Percentiles rank a stretch among this genome's conserved stretches.
phyloP scores from a whole-genome alignment of 169 alveolate species.

The Pseudocohnilembus persalinus region DNA sequence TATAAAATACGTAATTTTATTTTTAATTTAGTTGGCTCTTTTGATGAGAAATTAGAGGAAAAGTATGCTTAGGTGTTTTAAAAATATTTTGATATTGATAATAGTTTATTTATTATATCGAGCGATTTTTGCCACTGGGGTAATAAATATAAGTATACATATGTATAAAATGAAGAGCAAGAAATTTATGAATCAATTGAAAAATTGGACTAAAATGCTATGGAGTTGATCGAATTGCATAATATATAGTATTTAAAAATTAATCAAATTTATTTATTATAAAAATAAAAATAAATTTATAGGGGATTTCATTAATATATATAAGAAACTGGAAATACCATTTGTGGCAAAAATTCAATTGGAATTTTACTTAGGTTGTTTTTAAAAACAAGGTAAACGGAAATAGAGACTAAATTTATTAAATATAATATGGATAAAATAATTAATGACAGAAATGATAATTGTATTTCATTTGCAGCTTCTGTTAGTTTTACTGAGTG shows the following conservation, averaged over 20 bases:
- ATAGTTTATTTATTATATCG: slow-evolving; percentile 59
- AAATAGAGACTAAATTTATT: slow-evolving; percentile 43
- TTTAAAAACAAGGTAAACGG: slow-evolving; percentile 12
- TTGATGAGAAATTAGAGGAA: slow-evolving; percentile 47
- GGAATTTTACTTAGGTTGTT: slow-evolving; percentile 37
- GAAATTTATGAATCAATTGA: slow-evolving; percentile 52
- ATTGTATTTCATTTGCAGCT: background rate
- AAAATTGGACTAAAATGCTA: slow-evolving; percentile 53
- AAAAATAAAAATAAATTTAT: background rate
- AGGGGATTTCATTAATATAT: slow-evolving; percentile 43
- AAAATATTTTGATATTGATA: slow-evolving; percentile 47
- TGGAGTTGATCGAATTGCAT: slow-evolving; percentile 47
- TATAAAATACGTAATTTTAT: too few species aligned
- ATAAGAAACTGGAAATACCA: slow-evolving; percentile 47
- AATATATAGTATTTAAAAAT: slow-evolving; percentile 27
- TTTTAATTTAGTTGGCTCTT: slow-evolving; percentile 53
- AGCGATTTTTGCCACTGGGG: slow-evolving; percentile 83
- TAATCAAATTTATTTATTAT: background rate
- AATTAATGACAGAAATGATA: background rate
- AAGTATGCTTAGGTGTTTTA: slow-evolving; percentile 54
- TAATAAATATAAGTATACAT: slow-evolving; percentile 42
- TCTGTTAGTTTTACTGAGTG: background rate
- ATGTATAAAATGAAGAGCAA: slow-evolving; percentile 29
- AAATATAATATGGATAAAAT: slow-evolving; percentile 16
- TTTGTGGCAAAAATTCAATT: slow-evolving; percentile 62